Evolutionary conservation across 139 green algal genomes (phyloP).

Genomic region (Picochlorum costavermella): DNA sequence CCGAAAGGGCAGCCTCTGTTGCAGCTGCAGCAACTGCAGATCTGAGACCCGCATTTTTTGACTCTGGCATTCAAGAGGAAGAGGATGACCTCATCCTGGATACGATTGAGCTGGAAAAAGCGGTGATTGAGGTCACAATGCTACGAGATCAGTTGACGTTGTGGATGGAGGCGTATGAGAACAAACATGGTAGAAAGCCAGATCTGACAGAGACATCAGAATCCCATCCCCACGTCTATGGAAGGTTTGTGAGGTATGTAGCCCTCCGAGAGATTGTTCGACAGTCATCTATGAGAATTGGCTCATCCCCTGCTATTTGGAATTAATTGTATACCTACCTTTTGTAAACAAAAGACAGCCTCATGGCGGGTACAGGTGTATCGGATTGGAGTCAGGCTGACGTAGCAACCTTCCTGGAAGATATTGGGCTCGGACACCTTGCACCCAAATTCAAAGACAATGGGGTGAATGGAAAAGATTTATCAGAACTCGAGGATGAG

Average conservation of each 20-base stretch:
- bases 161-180: conserved; percentile 18
- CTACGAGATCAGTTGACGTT: conserved; percentile 13
- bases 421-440: neutral
- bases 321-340: neutral
- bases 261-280: conserved; percentile 15
- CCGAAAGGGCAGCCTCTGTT: conserved; percentile 9
- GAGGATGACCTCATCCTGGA: conserved; percentile 4
- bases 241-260: conserved; percentile 16
- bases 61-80: neutral
- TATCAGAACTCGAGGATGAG: conserved; percentile 3
- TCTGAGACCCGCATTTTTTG: neutral
- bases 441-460: conserved; percentile 6
- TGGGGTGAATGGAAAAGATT: conserved; percentile 6
- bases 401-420: neutral
- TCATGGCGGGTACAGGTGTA: neutral
- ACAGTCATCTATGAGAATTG: neutral
- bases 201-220: conserved; percentile 5
- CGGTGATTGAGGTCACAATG: conserved; percentile 9
- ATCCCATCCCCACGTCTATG: conserved; percentile 14
- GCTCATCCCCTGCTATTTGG: conserved; percentile 2
- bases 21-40: conserved; percentile 8
- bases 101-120: conserved; percentile 12
- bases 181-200: conserved; percentile 8
- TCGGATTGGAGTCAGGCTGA: conserved; percentile 5
- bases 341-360: neutral